Percentiles rank a stretch among this genome's conserved stretches.
Conservation (phyloP, 2,329 filamentous ascomycete genomes). For the Cladophialophora exuberans region DNA sequence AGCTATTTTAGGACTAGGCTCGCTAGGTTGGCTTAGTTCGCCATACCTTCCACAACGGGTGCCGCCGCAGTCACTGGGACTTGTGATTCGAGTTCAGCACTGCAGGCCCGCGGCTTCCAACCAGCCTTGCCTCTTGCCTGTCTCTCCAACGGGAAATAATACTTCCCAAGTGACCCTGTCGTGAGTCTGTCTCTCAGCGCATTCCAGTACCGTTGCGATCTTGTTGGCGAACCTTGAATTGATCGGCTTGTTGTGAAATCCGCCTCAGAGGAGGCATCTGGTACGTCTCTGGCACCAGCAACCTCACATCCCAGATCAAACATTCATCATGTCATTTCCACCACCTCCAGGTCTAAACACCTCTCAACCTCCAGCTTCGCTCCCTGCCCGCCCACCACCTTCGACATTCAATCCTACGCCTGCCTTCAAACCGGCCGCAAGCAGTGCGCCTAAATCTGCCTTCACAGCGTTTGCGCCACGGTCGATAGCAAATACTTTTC, state of each 20-base stretch:
- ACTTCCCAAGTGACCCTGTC: no score
- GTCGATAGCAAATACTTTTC: conserved; percentile 52
- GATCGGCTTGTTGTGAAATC: neutral
- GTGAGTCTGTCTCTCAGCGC: no score
- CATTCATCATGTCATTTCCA: conserved; percentile 77
- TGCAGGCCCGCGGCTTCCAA: no score
- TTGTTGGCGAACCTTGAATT: neutral
- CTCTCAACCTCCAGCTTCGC: conserved; percentile 58
- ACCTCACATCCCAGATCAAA: conserved; percentile 39
- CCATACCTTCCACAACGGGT: no score
- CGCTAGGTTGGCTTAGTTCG: no score
- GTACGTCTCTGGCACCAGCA: conserved; percentile 28
- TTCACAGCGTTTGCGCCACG: conserved; percentile 64
- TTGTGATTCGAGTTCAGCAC: no score
- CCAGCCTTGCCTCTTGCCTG: no score
- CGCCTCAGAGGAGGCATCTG: conserved; percentile 19
- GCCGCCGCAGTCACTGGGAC: no score
- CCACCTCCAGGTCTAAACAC: conserved; percentile 74
- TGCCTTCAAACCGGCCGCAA: conserved; percentile 51
- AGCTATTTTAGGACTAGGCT: no score
- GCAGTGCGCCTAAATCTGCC: conserved; percentile 44
- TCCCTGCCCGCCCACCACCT: conserved; percentile 77
- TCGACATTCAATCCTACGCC: conserved; percentile 47
- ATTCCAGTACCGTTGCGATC: neutral
- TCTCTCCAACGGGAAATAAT: no score